phyloP scores from a whole-genome alignment of 495 filamentous ascomycete genomes.

The Alectoria sarmentosa region DNA sequence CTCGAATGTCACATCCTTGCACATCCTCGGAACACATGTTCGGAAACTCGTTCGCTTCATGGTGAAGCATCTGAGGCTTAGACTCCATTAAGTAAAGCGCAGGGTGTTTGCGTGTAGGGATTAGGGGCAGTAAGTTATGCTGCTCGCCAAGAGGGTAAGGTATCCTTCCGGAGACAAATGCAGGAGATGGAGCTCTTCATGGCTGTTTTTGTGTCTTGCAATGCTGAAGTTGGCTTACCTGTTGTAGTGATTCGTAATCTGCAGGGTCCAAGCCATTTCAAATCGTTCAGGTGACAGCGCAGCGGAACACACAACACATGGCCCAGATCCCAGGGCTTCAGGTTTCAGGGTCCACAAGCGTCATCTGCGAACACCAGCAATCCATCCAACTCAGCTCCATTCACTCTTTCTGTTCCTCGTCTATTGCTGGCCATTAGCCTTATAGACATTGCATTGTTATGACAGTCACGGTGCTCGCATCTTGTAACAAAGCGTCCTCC shows the following conservation, averaged over 20 bases:
- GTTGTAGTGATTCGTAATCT: background rate
- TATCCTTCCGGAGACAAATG: too few relatives aligned
- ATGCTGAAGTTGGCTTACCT: too few relatives aligned
- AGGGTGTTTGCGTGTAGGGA: too few relatives aligned
- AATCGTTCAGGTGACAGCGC: background rate
- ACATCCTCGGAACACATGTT: too few relatives aligned
- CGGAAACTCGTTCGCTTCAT: too few relatives aligned
- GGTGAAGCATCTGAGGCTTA: too few relatives aligned
- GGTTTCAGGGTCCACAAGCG: constrained; percentile 6
- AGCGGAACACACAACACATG: background rate
- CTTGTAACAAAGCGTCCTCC: background rate
- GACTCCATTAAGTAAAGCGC: too few relatives aligned
- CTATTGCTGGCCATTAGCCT: background rate
- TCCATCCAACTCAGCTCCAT: background rate
- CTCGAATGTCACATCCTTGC: too few relatives aligned
- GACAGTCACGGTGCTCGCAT: background rate
- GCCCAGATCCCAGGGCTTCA: background rate
- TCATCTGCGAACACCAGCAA: constrained; percentile 15
- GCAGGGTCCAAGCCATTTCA: background rate
- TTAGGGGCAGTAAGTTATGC: too few relatives aligned
- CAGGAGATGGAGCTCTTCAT: too few relatives aligned
- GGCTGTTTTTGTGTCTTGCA: too few relatives aligned
- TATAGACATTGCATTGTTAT: background rate
- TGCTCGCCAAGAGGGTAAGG: too few relatives aligned
- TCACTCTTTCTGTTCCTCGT: background rate